Evolutionary conservation across 345 rosid genomes (phyloP), one percentile per base, ranked within the genome.

Genomic region (Eucalyptus lansdowneana): DNA sequence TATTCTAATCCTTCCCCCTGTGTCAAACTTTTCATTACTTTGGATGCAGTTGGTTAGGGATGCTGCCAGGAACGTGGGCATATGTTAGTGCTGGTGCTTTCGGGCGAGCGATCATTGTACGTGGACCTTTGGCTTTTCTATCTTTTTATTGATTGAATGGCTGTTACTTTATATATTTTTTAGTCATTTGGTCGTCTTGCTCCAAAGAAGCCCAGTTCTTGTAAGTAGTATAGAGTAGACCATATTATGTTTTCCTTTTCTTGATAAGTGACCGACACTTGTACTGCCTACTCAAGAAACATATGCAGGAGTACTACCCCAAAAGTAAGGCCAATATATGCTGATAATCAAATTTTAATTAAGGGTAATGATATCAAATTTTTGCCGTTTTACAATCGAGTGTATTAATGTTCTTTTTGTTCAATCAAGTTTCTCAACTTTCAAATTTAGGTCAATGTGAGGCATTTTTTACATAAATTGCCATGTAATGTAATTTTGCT

Each of bases 51-150:
- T 97, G 99, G 99, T 89, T 97, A 88, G 99, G 99, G 69, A 97
- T 97, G 99, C 98, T 97, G 91, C 99, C 99, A 45, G 99, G 99
- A 85, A 94, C 99, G 25, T 97, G 99, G 99, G 99, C 99, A 90
- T 97, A 97, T 93, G 99, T 96, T 89, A 97, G 99, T 86, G 99
- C 98, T 45, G 98, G 99, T 88, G 99, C 99, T 89, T 95, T 96
- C 72, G 98, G 99, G 89, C 96, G 99, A 72, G 99, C 99, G 37
- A 95, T 97, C 88, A 94, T 97, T 92, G 99, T 97, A 91, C 93
- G 99, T 95, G 72, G 25, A 54, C 88, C n/a, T 87, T 37, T 15
- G 81, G 80, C 44, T 69, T 76, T 69, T 76, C 83, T 25, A 76
- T 76, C 83, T 76, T 76, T 42, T 76, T 21, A 11, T 72, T 72